Percentiles rank a stretch among this genome's conserved stretches.
Evolutionary conservation across 2,329 filamentous ascomycete genomes (phyloP).

Genomic region (Botrytis galanthina): DNA sequence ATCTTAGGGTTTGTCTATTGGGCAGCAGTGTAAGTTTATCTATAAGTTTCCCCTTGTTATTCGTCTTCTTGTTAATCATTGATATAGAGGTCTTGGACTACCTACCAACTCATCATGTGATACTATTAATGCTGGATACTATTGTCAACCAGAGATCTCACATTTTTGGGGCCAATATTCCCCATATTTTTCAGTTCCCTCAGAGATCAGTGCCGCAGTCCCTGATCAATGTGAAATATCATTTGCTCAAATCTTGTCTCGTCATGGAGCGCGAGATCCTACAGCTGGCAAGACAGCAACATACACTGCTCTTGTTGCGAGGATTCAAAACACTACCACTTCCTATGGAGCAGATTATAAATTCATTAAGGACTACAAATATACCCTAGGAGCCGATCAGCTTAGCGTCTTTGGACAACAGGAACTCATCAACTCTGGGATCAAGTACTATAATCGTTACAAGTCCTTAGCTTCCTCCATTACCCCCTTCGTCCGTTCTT

Average conservation of each 20-base stretch:
- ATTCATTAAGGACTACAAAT: conserved; percentile 71
- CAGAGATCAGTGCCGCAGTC: conserved; percentile 56
- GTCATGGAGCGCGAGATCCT: conserved; percentile 82
- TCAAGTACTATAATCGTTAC: conserved; percentile 75
- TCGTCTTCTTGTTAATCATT: conserved; percentile 17
- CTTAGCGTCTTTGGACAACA: conserved; percentile 66
- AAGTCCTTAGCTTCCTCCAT: conserved; percentile 53
- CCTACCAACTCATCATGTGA: conserved; percentile 32
- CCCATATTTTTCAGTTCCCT: conserved; percentile 75
- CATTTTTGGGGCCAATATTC: conserved; percentile 79
- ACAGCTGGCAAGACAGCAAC: conserved; percentile 62
- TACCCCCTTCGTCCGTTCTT: conserved; percentile 69
- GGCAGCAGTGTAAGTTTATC: conserved; percentile 28
- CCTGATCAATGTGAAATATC: conserved; percentile 71
- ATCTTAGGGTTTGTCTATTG: conserved; percentile 30
- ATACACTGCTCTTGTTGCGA: conserved; percentile 63
- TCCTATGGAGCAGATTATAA: conserved; percentile 61
- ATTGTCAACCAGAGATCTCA: conserved; percentile 37
- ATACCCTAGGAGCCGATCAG: conserved; percentile 67
- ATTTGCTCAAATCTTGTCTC: conserved; percentile 77
- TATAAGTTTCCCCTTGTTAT: neutral
- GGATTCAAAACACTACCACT: conserved; percentile 58
- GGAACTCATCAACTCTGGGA: conserved; percentile 72
- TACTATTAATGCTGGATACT: conserved; percentile 34
- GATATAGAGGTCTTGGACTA: conserved; percentile 24